Evolutionary conservation across 225 moss, liverwort and hornwort genomes (phyloP), one percentile per base, ranked within the genome.

Genomic region (Thuidium tamariscinum): DNA sequence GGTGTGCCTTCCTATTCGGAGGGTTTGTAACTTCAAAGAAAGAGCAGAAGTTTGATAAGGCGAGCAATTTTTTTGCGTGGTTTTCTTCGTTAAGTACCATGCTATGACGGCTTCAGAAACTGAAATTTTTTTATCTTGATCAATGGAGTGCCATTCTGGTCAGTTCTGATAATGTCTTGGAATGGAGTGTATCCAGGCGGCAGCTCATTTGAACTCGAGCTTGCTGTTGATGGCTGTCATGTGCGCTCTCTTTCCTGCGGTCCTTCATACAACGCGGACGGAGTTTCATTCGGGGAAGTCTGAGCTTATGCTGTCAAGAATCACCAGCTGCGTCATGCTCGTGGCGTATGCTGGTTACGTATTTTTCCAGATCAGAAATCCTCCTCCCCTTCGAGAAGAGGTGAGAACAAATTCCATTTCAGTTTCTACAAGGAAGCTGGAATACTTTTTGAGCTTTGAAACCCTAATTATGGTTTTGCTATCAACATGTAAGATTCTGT

Each of bases 221-320:
- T 88, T 96, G 89, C 85, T 97, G 87, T 89, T 96, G 85, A 97
- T 96, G 95, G 94, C 93, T 46, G 96, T 95, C 61, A 95, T 96
- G 96, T 94, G 97, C 46, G 93, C 90, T 19, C 86, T 96, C 75
- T 95, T 97, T 83, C 96, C 95, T n/a, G 95, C 96, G 16, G 92
- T 86, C 52, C 91, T 97, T 79, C 95, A 97, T 64, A 94, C 95
- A 60, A 97, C 95, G 16, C 93, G 92, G 48, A 95, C 97, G 30
- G 96, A 97, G 91, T 85, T 94, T 46, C 94, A 96, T 69, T 87
- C 89, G 26, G 95, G 95, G 39, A 66, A 91, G 42, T 96, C 97
- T 6, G 97, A 95, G 89, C 88, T 97, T 10, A 80, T 51, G 36
- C 88, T 97, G 64, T 97, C 97, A 23, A 92, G 96, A 89, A 93